Evolutionary conservation across 352 stramenopile species (phyloP).

Genomic region (Pythium sp.): DNA sequence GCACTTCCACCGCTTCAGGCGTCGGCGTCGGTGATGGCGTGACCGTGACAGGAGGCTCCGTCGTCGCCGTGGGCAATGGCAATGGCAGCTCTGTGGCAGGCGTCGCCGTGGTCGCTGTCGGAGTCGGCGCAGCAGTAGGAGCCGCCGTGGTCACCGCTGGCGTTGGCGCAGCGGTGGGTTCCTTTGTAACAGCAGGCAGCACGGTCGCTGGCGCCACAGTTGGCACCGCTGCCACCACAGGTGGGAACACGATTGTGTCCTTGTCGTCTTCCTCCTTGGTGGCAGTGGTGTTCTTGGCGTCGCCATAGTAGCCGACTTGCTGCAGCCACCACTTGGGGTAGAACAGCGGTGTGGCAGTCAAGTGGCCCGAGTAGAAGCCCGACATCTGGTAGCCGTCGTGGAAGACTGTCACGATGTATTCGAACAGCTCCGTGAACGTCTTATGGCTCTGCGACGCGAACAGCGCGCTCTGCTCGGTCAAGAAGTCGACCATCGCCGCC

Average conservation of each 20-base stretch:
- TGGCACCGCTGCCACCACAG: not conserved
- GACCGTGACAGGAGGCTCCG: not conserved
- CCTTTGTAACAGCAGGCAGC: constrained; percentile 4
- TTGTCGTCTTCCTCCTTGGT: not conserved
- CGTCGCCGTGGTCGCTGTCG: not conserved
- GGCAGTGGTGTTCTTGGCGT: constrained; percentile 9
- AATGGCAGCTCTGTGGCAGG: not conserved
- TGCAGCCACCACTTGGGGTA: constrained; percentile 86
- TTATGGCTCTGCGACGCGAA: constrained; percentile 52
- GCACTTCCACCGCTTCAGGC: constrained; percentile 3
- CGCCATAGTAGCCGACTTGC: constrained; percentile 70
- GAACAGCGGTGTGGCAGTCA: constrained; percentile 61
- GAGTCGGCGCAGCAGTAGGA: constrained; percentile 4
- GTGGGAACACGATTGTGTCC: constrained; percentile 10
- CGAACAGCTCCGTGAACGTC: constrained; percentile 61
- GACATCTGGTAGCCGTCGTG: constrained; percentile 81
- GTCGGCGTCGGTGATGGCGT: not conserved
- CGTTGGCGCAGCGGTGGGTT: not conserved
- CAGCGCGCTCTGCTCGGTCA: constrained; percentile 49
- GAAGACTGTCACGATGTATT: constrained; percentile 69
- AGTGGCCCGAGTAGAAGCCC: constrained; percentile 35
- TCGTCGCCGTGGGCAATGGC: constrained; percentile 1
- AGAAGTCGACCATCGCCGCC: constrained; percentile 43
- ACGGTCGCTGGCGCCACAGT: constrained; percentile 8
- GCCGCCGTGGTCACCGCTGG: not conserved